A percentile compares a stretch with the other conserved stretches of the same genome.
These are phyloP conservation scores for Guillardia theta DNA, from an alignment of 78 protist species.

Conservation along the genomic window DNA sequence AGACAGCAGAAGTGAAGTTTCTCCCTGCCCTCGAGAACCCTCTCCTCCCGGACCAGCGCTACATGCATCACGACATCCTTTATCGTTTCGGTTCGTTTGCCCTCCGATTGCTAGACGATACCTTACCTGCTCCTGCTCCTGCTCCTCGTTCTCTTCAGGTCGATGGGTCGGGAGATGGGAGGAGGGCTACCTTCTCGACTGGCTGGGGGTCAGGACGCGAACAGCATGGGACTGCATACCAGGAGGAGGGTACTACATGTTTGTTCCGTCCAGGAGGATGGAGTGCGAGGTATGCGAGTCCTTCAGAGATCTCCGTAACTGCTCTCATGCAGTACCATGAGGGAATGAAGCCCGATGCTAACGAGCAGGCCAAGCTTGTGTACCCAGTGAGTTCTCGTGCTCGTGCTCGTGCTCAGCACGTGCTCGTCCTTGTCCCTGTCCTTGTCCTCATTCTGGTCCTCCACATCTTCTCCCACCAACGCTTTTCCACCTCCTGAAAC, in stretches of 20 bases:
- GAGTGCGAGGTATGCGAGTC: not conserved
- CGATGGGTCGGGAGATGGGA: not conserved
- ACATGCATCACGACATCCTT: not conserved
- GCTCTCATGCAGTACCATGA: too few relatives aligned
- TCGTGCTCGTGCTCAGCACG: too few relatives aligned
- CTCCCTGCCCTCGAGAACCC: not conserved
- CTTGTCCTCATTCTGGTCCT: too few relatives aligned
- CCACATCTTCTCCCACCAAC: too few relatives aligned
- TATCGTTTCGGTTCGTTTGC: not conserved
- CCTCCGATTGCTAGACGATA: not conserved
- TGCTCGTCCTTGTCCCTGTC: too few relatives aligned
- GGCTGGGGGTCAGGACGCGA: not conserved
- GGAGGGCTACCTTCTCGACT: not conserved
- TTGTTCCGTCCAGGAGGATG: not conserved
- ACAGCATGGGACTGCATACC: not conserved
- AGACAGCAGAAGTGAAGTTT: too few relatives aligned
- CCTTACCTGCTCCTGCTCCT: too few relatives aligned
- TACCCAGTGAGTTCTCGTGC: too few relatives aligned
- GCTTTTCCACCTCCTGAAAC: too few relatives aligned
- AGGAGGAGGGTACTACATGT: not conserved
- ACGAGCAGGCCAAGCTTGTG: too few relatives aligned
- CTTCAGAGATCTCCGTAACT: too few relatives aligned
- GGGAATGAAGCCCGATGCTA: too few relatives aligned
- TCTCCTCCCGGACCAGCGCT: not conserved
- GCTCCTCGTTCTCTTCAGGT: not conserved